Base-by-base conservation (phyloP, 2,329 filamentous ascomycete species). In the Tolypocladium sp. region DNA sequence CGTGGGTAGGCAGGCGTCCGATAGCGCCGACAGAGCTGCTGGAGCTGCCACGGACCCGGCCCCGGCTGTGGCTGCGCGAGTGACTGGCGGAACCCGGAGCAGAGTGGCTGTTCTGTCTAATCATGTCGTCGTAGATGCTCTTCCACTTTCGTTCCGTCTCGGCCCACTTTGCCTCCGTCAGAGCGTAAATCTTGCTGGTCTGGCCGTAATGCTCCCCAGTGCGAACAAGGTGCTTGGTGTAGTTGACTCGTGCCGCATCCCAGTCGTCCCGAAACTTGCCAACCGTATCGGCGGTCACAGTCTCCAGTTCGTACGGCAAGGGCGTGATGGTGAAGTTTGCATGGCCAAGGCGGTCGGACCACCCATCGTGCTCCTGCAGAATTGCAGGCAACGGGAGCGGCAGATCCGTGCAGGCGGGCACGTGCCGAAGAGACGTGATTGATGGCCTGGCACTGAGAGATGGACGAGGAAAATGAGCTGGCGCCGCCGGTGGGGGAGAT, bases 261-360 rank as follows among this genome's bases (percentile, higher is more conserved):
- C 92, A 96, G 68, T 95, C 89, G 8, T 83, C 79, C 57, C 89
- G 85, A 56, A 96, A 79, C 68, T 85, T 82, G 40, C 82, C 82
- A 33, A 84, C 73, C 1, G 77, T 71, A 5, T 82, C 79, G 12
- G 86, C 69, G 63, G 88, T 85, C 62, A 84, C 83, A 3, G 70
- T 69, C 20, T 85, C 81, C 0, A 91, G 88, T 10, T 83, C 73
- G 68, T 96, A 96, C 0, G 92, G 93, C 70, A 87, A 84, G 0
- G 92, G 92, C 27, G 84, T 77, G 65, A 97, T 95, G 66, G 84
- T 92, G 71, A 95, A 97, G 76, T 97, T 96, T 63, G 92, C 92
- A 70, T 97, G 92, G 35, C 93, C 93, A 17, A 97, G 83, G 59
- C 85, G 86, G 68, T 88, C 84, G 1, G 90, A 88, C 93, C 93